Percentiles rank a stretch among this genome's conserved stretches.
phyloP scores from a whole-genome alignment of 2,329 filamentous ascomycete genomes.

The Fusarium vanettenii region DNA sequence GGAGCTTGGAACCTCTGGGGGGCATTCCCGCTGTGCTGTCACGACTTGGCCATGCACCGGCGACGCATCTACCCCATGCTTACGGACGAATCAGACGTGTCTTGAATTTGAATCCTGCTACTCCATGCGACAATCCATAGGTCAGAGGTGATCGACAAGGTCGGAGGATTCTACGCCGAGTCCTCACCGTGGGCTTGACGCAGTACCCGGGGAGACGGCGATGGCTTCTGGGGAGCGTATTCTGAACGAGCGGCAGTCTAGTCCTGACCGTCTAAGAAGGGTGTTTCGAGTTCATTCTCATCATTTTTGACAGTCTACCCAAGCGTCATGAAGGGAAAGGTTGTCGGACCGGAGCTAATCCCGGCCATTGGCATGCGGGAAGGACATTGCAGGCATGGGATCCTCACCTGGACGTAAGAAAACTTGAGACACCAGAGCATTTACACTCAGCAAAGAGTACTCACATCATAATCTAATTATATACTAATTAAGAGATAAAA shows the following conservation, averaged over 20 bases:
- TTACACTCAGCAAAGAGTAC: too few relatives aligned
- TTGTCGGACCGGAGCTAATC: not conserved
- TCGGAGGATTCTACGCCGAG: not conserved
- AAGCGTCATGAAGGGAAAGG: not conserved
- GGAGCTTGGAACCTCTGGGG: slow-evolving; percentile 5
- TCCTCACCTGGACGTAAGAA: not conserved
- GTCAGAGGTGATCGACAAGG: not conserved
- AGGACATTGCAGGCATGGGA: not conserved
- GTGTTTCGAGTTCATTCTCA: not conserved
- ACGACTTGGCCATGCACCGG: not conserved
- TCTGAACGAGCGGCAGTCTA: not conserved
- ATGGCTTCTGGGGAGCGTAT: not conserved
- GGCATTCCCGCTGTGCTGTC: not conserved
- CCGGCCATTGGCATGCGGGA: slow-evolving; percentile 22
- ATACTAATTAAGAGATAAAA: too few relatives aligned
- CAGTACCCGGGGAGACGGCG: not conserved
- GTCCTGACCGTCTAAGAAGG: not conserved
- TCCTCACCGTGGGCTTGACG: not conserved
- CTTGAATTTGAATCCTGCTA: not conserved
- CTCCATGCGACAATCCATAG: not conserved
- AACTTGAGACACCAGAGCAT: too few relatives aligned
- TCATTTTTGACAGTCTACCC: not conserved
- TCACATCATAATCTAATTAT: too few relatives aligned
- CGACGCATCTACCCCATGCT: slow-evolving; percentile 20
- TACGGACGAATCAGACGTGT: slow-evolving; percentile 13